Conservation (phyloP, 2,329 filamentous ascomycete species). For the Magnaporthales sp. region DNA sequence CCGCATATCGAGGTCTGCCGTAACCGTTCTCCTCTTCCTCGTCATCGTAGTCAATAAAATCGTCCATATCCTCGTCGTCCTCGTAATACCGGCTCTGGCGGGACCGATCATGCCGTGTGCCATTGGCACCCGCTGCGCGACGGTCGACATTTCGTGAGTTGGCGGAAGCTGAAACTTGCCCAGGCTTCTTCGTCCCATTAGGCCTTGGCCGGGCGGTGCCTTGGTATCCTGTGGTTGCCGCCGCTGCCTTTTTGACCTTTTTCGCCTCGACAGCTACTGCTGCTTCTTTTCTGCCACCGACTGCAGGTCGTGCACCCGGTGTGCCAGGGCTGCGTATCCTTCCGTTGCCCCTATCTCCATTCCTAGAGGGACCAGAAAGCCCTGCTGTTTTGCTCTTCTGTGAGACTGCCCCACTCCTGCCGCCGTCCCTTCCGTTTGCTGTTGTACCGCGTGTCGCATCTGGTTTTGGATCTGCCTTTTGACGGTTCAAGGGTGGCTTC, state of each 20-base stretch:
- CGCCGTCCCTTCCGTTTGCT: neutral
- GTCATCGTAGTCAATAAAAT: constrained; percentile 54
- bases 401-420: neutral
- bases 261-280: constrained; percentile 33
- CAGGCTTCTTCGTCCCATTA: constrained; percentile 23
- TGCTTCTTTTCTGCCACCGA: constrained; percentile 16
- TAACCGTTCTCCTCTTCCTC: constrained; percentile 43
- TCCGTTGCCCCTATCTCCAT: neutral
- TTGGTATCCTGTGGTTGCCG: constrained; percentile 56
- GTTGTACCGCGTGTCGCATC: constrained; percentile 26
- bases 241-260: constrained; percentile 52
- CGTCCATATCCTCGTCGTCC: constrained; percentile 47
- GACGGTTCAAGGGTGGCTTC: constrained; percentile 48
- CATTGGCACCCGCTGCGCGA: constrained; percentile 9
- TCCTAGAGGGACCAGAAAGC: neutral
- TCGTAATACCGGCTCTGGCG: constrained; percentile 52
- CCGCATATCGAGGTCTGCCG: constrained; percentile 12
- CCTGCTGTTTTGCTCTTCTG: neutral
- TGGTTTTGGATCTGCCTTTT: constrained; percentile 36
- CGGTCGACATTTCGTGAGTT: neutral
- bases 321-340: neutral
- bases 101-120: constrained; percentile 13
- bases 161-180: constrained; percentile 21
- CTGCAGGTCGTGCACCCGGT: neutral
- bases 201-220: constrained; percentile 55